Conservation (phyloP, 768 basidiomycete genomes). For the Macrolepiota dolichaula region DNA sequence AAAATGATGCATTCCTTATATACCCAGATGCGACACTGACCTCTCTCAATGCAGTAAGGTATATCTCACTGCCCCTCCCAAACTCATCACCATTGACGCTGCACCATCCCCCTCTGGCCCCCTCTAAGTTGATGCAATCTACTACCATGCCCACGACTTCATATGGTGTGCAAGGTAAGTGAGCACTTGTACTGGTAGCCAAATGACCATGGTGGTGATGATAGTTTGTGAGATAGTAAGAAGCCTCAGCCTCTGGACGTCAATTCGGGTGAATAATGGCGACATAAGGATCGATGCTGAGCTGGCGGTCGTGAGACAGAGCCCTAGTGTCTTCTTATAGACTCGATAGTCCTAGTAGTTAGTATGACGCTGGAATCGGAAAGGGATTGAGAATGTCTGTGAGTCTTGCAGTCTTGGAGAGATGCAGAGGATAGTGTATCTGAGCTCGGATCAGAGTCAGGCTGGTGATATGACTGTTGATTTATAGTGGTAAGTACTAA, state of each 20-base stretch:
- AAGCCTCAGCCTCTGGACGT: too few species aligned
- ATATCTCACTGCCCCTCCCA: neutral
- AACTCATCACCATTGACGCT: slow-evolving; percentile 4
- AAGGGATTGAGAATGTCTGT: neutral
- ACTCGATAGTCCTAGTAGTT: too few species aligned
- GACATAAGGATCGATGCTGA: neutral
- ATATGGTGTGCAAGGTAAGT: neutral
- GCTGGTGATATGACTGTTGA: too few species aligned
- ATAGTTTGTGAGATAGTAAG: neutral
- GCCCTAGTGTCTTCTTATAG: neutral
- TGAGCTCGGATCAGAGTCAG: neutral
- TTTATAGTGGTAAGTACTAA: too few species aligned
- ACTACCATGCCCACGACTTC: neutral
- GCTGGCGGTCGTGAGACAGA: neutral
- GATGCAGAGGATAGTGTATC: neutral
- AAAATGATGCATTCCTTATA: neutral
- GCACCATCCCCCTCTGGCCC: slow-evolving; percentile 4
- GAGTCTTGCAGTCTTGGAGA: neutral
- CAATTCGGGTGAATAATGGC: too few species aligned
- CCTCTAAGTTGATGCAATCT: neutral
- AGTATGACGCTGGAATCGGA: too few species aligned
- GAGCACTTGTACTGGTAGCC: neutral
- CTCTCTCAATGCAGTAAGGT: neutral
- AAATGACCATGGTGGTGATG: too few species aligned
- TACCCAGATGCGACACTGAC: neutral